A percentile compares a stretch with the other conserved stretches of the same genome.
These are phyloP conservation scores for Raddia distichophylla DNA, from an alignment of 176 grass and related monocot species.

Conservation along the genomic window DNA sequence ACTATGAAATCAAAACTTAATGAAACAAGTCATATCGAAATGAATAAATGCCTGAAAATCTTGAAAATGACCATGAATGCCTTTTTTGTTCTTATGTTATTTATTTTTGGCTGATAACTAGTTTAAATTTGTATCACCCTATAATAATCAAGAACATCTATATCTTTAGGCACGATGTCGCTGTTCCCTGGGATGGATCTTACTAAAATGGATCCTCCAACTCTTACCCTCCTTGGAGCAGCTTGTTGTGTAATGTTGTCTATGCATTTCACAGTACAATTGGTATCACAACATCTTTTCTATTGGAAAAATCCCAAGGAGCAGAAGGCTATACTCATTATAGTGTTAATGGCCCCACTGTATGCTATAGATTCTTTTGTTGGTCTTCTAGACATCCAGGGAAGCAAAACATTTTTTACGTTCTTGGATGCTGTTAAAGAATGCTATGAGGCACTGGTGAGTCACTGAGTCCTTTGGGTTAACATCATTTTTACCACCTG, in stretches of 20 bases:
- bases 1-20: background rate
- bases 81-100: background rate
- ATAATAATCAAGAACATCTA: constrained; percentile 28
- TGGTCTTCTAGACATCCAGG: constrained; percentile 90
- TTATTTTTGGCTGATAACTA: background rate
- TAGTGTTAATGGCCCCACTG: constrained; percentile 90
- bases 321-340: constrained; percentile 95
- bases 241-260: constrained; percentile 91
- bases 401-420: constrained; percentile 88
- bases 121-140: background rate
- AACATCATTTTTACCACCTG: constrained; percentile 23
- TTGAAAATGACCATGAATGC: background rate
- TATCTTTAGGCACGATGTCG: constrained; percentile 54
- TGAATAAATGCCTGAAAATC: background rate
- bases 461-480: constrained; percentile 9
- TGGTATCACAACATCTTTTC: constrained; percentile 95
- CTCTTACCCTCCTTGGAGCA: constrained; percentile 84
- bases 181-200: constrained; percentile 73
- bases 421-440: constrained; percentile 95
- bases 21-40: background rate
- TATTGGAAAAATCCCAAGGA: constrained; percentile 99
- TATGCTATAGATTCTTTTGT: constrained; percentile 93
- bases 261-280: constrained; percentile 93
- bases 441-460: constrained; percentile 98
- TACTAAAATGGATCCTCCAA: constrained; percentile 73